Percentiles rank a stretch among this genome's conserved stretches.
These are phyloP conservation scores for Globisporangium canariense DNA, from an alignment of 352 stramenopile genomes.

Conservation along the genomic window DNA sequence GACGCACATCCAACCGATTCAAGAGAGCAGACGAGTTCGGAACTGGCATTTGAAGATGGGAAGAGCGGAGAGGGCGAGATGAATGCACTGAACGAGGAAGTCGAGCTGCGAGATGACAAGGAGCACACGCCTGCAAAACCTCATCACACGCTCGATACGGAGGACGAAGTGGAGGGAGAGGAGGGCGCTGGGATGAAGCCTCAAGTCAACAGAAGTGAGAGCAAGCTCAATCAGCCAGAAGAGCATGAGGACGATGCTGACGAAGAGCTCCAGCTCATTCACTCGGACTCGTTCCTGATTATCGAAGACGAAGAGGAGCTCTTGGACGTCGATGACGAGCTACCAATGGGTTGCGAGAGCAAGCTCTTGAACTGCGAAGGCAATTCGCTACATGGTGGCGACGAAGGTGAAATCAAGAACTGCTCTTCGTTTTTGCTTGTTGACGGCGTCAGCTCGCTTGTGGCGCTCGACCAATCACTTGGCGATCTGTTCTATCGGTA, in stretches of 20 bases:
- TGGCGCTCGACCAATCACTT: constrained; percentile 23
- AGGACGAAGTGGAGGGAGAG: not conserved
- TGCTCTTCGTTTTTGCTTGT: constrained; percentile 33
- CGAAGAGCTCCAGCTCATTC: not conserved
- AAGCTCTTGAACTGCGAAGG: constrained; percentile 17
- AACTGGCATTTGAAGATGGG: not conserved
- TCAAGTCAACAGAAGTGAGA: not conserved
- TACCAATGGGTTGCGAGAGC: constrained; percentile 26
- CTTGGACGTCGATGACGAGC: constrained; percentile 13
- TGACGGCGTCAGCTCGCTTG: constrained; percentile 26
- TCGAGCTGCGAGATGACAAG: not conserved
- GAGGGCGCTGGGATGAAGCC: not conserved
- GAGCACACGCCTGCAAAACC: not conserved
- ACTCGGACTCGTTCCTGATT: not conserved
- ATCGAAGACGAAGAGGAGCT: not conserved
- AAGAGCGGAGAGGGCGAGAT: not conserved
- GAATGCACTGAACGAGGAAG: not conserved
- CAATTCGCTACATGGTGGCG: not conserved
- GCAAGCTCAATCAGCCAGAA: not conserved
- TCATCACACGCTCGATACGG: not conserved
- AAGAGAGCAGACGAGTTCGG: not conserved
- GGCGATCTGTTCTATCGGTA: constrained; percentile 15
- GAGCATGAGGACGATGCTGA: not conserved
- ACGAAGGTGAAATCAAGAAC: constrained; percentile 15
- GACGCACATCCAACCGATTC: not conserved